phyloP scores from a whole-genome alignment of 495 filamentous ascomycete species.

The Rusavskia elegans region DNA sequence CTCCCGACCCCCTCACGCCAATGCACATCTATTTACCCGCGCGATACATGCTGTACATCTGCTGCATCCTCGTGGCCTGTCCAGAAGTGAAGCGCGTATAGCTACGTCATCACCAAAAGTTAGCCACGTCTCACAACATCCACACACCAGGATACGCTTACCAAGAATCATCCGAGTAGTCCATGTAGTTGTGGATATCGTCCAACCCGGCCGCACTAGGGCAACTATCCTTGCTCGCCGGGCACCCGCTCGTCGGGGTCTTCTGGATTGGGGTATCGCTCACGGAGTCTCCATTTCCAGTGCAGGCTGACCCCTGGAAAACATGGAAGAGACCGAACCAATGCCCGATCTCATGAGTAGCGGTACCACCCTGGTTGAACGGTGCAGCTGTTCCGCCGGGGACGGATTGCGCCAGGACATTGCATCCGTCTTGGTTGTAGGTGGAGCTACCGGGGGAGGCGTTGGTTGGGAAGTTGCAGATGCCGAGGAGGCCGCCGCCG shows the following conservation, averaged over 20 bases:
- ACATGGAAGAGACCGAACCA: constrained; percentile 41
- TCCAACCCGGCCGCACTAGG: constrained; percentile 27
- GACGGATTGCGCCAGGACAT: constrained; percentile 31
- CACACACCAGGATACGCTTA: neutral
- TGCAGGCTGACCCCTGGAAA: constrained; percentile 34
- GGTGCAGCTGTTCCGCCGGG: constrained; percentile 26
- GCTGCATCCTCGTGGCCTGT: constrained; percentile 30
- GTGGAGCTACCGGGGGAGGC: constrained; percentile 14
- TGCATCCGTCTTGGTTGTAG: constrained; percentile 35
- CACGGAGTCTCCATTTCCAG: constrained; percentile 32
- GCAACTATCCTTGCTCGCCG: constrained; percentile 28
- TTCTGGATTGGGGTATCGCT: constrained; percentile 34
- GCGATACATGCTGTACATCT: constrained; percentile 30
- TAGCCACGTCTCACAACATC: constrained; percentile 1
- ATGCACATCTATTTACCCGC: constrained; percentile 7
- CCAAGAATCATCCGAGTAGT: constrained; percentile 36
- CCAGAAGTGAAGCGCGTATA: constrained; percentile 29
- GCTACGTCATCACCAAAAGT: neutral
- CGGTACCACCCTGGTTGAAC: constrained; percentile 33
- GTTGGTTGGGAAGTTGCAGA: constrained; percentile 27
- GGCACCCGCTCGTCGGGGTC: constrained; percentile 31
- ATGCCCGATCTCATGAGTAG: constrained; percentile 39
- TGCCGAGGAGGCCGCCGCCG: constrained; percentile 27
- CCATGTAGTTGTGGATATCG: constrained; percentile 37
- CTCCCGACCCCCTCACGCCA: too few relatives aligned